These are phyloP conservation scores for Pseudocercospora macadamiae DNA, from an alignment of 2,329 filamentous ascomycete genomes.

Conservation along the genomic window DNA sequence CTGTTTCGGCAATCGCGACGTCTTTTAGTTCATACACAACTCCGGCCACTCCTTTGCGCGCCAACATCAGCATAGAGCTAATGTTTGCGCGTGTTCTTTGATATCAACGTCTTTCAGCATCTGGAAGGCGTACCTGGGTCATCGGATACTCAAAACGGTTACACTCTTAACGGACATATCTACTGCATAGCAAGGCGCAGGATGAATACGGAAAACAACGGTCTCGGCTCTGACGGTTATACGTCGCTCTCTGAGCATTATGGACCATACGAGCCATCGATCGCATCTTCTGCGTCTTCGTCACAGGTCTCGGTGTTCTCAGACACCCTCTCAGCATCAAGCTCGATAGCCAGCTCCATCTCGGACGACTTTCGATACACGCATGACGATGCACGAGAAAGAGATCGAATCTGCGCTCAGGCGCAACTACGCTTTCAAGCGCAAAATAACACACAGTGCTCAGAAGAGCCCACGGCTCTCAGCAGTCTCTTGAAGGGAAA, in stretches of 20 bases:
- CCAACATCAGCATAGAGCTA: conserved; percentile 12
- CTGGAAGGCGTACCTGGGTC: conserved; percentile 34
- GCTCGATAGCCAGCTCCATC: conserved; percentile 60
- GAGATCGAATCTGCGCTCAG: conserved; percentile 28
- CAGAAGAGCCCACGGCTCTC: conserved; percentile 11
- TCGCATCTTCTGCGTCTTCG: conserved; percentile 75
- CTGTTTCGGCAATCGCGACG: not conserved
- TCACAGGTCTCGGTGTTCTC: conserved; percentile 81
- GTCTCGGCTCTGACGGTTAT: conserved; percentile 33
- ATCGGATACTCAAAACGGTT: conserved; percentile 25
- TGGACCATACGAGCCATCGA: conserved; percentile 66
- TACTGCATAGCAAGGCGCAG: conserved; percentile 26
- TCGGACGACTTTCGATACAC: conserved; percentile 61
- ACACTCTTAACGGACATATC: conserved; percentile 33
- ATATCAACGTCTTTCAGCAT: conserved; percentile 33
- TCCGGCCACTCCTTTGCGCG: not conserved
- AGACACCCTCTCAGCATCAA: conserved; percentile 52
- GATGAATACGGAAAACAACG: conserved; percentile 31
- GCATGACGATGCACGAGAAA: conserved; percentile 35
- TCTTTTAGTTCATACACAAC: not conserved
- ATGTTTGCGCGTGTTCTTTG: conserved; percentile 25
- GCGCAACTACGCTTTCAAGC: conserved; percentile 23
- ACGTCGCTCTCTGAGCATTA: conserved; percentile 40
- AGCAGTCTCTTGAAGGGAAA: conserved; percentile 18
- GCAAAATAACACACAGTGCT: conserved; percentile 14